These are phyloP conservation scores for Colletotrichum brevisporum DNA, from an alignment of 2,329 filamentous ascomycete species.

Conservation along the genomic window DNA sequence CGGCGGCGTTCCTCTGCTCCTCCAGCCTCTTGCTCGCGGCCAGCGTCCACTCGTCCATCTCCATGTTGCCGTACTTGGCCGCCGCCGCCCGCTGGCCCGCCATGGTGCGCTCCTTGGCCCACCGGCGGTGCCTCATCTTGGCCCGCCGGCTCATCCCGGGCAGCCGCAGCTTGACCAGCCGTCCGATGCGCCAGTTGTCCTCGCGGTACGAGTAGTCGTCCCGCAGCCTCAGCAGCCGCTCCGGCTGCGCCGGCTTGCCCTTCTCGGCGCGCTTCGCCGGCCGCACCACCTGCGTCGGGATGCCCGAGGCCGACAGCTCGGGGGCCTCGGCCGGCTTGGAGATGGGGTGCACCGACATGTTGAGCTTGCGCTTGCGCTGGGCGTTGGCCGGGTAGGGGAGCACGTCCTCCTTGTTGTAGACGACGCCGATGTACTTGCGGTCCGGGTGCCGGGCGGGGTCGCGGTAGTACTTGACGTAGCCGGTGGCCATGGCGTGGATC, in stretches of 20 bases:
- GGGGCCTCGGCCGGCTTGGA: slow-evolving; percentile 53
- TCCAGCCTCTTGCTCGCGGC: slow-evolving; percentile 46
- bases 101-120: slow-evolving; percentile 57
- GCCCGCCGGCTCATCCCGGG: slow-evolving; percentile 59
- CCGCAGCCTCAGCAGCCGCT: slow-evolving; percentile 64
- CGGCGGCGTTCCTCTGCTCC: slow-evolving; percentile 45
- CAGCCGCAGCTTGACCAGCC: slow-evolving; percentile 62
- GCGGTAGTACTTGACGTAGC: slow-evolving; percentile 97
- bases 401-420: slow-evolving; percentile 84
- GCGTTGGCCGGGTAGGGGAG: slow-evolving; percentile 84
- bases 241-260: slow-evolving; percentile 55
- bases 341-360: slow-evolving; percentile 73
- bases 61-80: slow-evolving; percentile 46
- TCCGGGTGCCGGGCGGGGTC: slow-evolving; percentile 87
- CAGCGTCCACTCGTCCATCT: slow-evolving; percentile 46
- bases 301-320: slow-evolving; percentile 64
- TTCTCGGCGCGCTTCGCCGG: slow-evolving; percentile 44
- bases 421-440: slow-evolving; percentile 94
- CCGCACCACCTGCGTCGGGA: slow-evolving; percentile 62
- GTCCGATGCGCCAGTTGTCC: slow-evolving; percentile 72
- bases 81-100: slow-evolving; percentile 57
- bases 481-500: slow-evolving; percentile 86
- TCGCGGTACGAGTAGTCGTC: slow-evolving; percentile 72
- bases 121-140: slow-evolving; percentile 60
- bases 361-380: slow-evolving; percentile 80